Base-by-base conservation (phyloP, 2,329 filamentous ascomycete genomes). In the Xylaria digitata region DNA sequence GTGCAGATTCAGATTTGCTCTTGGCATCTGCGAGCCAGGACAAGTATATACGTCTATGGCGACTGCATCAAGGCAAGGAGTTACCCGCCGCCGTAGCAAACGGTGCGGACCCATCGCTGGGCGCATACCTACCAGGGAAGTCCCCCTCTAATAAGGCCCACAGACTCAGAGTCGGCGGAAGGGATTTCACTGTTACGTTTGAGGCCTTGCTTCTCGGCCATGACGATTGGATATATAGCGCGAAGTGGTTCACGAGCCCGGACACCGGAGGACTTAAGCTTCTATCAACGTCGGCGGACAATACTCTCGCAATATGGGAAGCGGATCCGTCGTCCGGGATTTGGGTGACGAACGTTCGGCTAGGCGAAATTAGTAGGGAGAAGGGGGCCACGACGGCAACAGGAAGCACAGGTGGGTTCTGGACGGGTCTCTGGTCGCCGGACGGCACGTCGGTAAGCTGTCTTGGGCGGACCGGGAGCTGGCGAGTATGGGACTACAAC, bases 151-250 rank as follows among this genome's bases (percentile, higher is more conserved):
- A 97, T 79, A 98, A 97, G 80, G 91, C 92, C 0, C 92, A 98
- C 77, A 87, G 87, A 61, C 88, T 99, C 65, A 86, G 87, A 48
- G 84, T 87, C 2, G 82, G 81, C 0, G 83, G 80, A 0, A 83
- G 82, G 3, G 90, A 90, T 71, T 95, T 92, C 78, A 92, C 91
- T 6, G 85, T 97, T 63, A 97, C 94, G 0, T 98, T 99, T 72
- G 96, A 99, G 78, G 96, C 96, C 0, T 83, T 99, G 2, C 86
- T 99, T 6, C 87, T 99, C 2, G 96, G 96, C 8, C 96, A 99
- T 76, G 96, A 99, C 77, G 96, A 99, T 75, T 99, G 96, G 96
- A 95, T 99, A 64, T 98, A 97, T 79, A 96, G 92, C 63, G 90
- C 92, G 1, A 84, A 85, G 61, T 97, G 94, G 94, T 86, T 87